A percentile compares a stretch with the other conserved stretches of the same genome.
Evolutionary conservation across 768 basidiomycete genomes (phyloP).

Genomic region (Rhodotorula babjevae): DNA sequence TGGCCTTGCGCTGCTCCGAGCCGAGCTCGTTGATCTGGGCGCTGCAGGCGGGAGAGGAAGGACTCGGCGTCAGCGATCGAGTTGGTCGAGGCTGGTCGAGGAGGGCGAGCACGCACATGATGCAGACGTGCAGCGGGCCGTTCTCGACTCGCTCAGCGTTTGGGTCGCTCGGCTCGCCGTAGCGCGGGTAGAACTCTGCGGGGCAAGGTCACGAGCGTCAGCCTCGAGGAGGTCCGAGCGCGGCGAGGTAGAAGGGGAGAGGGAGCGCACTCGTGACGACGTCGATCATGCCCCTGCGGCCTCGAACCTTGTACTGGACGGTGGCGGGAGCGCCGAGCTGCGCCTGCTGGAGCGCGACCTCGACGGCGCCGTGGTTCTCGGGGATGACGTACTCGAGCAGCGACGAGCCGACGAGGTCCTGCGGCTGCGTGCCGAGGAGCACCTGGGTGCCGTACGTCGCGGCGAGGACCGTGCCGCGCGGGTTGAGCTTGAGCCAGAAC

Average conservation of each 20-base stretch:
- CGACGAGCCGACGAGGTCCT: slow-evolving; percentile 39
- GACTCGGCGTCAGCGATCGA: no score
- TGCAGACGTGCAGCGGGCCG: slow-evolving; percentile 20
- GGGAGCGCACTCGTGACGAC: slow-evolving; percentile 45
- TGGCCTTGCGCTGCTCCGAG: slow-evolving; percentile 34
- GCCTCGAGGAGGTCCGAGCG: neutral
- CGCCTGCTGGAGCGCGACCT: slow-evolving; percentile 43
- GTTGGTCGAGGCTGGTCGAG: rapidly evolving
- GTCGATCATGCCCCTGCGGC: slow-evolving; percentile 43
- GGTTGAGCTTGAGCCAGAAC: slow-evolving; percentile 50
- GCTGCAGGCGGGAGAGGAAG: slow-evolving; percentile 1
- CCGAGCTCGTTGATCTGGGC: slow-evolving; percentile 34
- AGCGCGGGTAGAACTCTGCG: slow-evolving; percentile 35
- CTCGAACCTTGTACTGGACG: slow-evolving; percentile 47
- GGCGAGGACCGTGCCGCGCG: slow-evolving; percentile 49
- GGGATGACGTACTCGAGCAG: slow-evolving; percentile 46
- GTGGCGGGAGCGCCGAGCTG: slow-evolving; percentile 42
- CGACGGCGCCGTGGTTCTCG: slow-evolving; percentile 23
- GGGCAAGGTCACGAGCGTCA: no score
- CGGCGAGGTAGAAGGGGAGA: neutral
- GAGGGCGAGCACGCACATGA: slow-evolving; percentile 19
- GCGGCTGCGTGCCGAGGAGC: slow-evolving; percentile 45
- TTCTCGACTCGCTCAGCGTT: neutral
- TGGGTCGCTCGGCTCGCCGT: slow-evolving; percentile 18
- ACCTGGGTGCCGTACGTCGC: slow-evolving; percentile 46